Evolutionary conservation across 2,329 filamentous ascomycete genomes (phyloP).

Genomic region (Colletotrichum acutatum): DNA sequence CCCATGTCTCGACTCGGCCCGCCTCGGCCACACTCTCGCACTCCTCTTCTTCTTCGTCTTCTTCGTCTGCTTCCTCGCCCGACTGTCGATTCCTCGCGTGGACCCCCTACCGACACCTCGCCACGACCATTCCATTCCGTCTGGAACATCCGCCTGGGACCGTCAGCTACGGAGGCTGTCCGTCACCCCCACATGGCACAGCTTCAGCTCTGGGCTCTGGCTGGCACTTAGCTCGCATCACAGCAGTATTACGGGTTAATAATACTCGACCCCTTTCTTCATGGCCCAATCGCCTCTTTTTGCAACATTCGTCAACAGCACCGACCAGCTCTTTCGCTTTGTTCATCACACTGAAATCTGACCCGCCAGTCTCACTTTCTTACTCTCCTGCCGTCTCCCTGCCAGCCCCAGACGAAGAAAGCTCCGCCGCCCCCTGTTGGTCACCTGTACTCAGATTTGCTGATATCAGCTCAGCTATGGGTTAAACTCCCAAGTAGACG

Average conservation of each 20-base stretch:
- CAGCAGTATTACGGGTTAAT: background rate
- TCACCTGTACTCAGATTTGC: background rate
- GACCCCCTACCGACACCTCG: no score
- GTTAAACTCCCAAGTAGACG: no score
- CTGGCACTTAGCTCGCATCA: background rate
- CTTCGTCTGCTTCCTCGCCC: background rate
- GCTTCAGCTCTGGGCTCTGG: slow-evolving; percentile 9
- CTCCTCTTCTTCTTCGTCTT: background rate
- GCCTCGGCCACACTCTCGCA: slow-evolving; percentile 2
- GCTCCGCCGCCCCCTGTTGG: background rate
- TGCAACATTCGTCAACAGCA: slow-evolving; percentile 32
- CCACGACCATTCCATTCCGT: background rate
- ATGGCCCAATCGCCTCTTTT: slow-evolving; percentile 5
- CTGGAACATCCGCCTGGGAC: background rate
- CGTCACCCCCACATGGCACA: slow-evolving; percentile 25
- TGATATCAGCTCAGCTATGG: background rate
- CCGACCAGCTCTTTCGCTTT: slow-evolving; percentile 24
- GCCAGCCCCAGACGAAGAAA: slow-evolving; percentile 11
- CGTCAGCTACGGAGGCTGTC: slow-evolving; percentile 16
- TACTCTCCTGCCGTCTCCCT: slow-evolving; percentile 9
- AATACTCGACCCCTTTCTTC: background rate
- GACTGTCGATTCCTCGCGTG: no score
- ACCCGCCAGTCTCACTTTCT: background rate
- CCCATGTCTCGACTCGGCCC: background rate
- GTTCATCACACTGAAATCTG: slow-evolving; percentile 6